Percentiles rank a stretch among this genome's conserved stretches.
Conservation (phyloP, 768 basidiomycete genomes). For the Mycena epipterygia region DNA sequence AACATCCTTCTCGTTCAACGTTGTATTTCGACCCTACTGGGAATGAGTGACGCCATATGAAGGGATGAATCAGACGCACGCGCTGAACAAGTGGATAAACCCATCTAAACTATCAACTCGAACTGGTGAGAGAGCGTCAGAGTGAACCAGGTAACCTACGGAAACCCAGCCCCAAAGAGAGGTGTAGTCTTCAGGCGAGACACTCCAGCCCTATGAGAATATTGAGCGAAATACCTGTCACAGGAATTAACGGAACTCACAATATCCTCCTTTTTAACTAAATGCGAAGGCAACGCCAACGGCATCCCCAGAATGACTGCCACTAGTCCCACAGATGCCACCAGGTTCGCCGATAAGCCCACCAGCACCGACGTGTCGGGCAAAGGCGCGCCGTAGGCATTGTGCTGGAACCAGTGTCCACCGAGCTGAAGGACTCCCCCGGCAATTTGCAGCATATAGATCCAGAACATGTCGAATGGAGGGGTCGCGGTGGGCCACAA, state of each 20-base stretch:
- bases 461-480: conserved; percentile 72
- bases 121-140: conserved; percentile 39
- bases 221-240: neutral
- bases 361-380: conserved; percentile 49
- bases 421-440: conserved; percentile 64
- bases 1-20: conserved; percentile 78
- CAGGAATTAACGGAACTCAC: conserved; percentile 55
- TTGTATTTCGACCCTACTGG: conserved; percentile 60
- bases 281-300: conserved; percentile 63
- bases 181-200: conserved; percentile 86
- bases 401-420: conserved; percentile 65
- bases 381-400: conserved; percentile 50
- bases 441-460: conserved; percentile 66
- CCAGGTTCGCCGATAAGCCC: conserved; percentile 57
- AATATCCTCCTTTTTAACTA: conserved; percentile 64
- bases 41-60: neutral
- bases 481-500: conserved; percentile 67
- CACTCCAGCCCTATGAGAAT: conserved; percentile 59
- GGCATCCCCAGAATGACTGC: conserved; percentile 70
- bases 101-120: conserved; percentile 71
- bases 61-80: conserved; percentile 40
- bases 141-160: conserved; percentile 74
- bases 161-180: conserved; percentile 79
- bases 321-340: conserved; percentile 58
- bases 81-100: conserved; percentile 73